Evolutionary conservation across 345 rosid genomes (phyloP), one percentile per base, ranked within the genome.

Genomic region (Geranium rotundifolium): DNA sequence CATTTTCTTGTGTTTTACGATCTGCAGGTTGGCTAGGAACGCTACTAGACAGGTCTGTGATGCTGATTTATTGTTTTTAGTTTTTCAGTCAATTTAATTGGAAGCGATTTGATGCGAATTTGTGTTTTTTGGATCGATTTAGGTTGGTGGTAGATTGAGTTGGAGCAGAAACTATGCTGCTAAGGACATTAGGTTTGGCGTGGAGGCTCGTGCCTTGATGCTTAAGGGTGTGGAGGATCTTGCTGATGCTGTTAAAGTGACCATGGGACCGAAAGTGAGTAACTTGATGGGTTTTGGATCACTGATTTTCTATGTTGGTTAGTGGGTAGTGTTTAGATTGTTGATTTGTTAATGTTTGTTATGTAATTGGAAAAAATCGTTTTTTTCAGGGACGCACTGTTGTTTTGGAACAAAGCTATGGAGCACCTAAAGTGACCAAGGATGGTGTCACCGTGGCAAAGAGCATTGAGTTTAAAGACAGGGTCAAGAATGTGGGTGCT

Each of bases 391-490:
- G 99, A 2, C 90, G 97, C 41, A 95, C 76, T 73, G 99, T 95
- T 71, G 90, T 90, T 60, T 70, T 95, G 58, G 97, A 88, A 65
- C 99, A 93, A 82, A 93, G 97, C 73, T 95, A 69, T 76, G 97
- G 96, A 68, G 87, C 96, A 49, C 97, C 99, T 1, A 95, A 95
- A 70, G 99, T 95, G 57, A 95, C 97, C 10, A 95, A 95, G 73
- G 99, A 95, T 70, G 99, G 96, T 69, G 99, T 86, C 4, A 93
- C 99, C 41, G 96, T 93, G 60, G 99, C 99, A 18, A 93, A 93
- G 78, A 90, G 99, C 77, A 83, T 88, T 70, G 99, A 95, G 65
- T 93, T 90, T 75, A 83, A 85, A 71, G 97, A 86, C 63, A 85
- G 85, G 74, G 81, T 88, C 19, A 93, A 85, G 78, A 93, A 93